Evolutionary conservation across 1,284 basidiomycete genomes (phyloP).

Genomic region (Marasmius tenuissimus): DNA sequence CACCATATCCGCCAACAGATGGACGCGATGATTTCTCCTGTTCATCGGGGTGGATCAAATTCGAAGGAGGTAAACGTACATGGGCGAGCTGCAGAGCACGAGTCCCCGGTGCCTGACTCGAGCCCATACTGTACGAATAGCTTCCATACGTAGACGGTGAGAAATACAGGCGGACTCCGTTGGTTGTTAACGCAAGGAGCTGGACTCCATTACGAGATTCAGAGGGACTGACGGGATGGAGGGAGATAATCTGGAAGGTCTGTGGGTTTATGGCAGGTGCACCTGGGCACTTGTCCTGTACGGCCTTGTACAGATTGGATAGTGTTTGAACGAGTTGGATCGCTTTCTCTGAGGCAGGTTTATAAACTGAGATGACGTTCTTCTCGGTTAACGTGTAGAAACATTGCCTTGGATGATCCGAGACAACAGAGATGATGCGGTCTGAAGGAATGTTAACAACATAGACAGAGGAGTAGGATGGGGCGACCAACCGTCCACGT

Average conservation of each 20-base stretch:
- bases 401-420: constrained; percentile 65
- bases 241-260: constrained; percentile 61
- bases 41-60: constrained; percentile 75
- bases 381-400: constrained; percentile 76
- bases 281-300: constrained; percentile 75
- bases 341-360: constrained; percentile 57
- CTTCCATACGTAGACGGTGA: constrained; percentile 49
- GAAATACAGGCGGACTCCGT: constrained; percentile 82
- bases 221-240: constrained; percentile 62
- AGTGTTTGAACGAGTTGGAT: constrained; percentile 69
- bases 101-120: constrained; percentile 32
- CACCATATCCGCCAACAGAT: constrained; percentile 41
- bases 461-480: constrained; percentile 11
- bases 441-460: constrained; percentile 40
- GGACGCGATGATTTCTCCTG: constrained; percentile 50
- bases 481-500: constrained; percentile 53
- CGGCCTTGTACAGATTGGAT: constrained; percentile 65
- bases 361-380: constrained; percentile 71
- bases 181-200: constrained; percentile 78
- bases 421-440: constrained; percentile 64
- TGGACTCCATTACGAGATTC: constrained; percentile 71
- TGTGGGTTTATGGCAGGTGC: constrained; percentile 69
- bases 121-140: constrained; percentile 38
- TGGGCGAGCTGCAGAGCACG: constrained; percentile 69
- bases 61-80: constrained; percentile 77